Evolutionary conservation across 1,284 basidiomycete genomes (phyloP).

Genomic region (Inonotus hispidus): DNA sequence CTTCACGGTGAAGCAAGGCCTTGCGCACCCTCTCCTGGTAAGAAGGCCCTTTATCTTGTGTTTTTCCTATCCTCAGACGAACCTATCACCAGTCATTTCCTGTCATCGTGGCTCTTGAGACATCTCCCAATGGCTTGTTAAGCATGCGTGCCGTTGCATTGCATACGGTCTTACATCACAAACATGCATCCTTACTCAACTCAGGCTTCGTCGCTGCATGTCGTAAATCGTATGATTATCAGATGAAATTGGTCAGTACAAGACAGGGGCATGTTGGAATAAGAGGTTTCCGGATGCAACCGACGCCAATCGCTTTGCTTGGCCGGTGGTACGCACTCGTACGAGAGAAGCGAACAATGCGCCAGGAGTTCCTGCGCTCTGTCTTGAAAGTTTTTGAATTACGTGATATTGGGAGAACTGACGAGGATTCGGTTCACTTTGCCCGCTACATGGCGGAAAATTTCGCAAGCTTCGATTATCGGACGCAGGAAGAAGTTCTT

Average conservation of each 20-base stretch:
- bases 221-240: constrained; percentile 77
- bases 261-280: neutral
- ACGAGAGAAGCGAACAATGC: constrained; percentile 79
- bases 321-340: constrained; percentile 89
- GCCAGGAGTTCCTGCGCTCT: constrained; percentile 84
- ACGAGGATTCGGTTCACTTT: constrained; percentile 73
- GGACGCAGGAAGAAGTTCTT: constrained; percentile 89
- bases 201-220: constrained; percentile 80
- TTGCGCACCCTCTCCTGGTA: constrained; percentile 90
- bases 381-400: constrained; percentile 79
- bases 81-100: constrained; percentile 69
- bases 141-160: constrained; percentile 75
- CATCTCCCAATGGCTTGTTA: constrained; percentile 57
- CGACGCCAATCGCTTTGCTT: constrained; percentile 65
- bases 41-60: constrained; percentile 17
- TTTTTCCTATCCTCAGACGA: constrained; percentile 1
- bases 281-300: constrained; percentile 59
- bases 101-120: constrained; percentile 89
- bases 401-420: constrained; percentile 38
- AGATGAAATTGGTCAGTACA: constrained; percentile 49
- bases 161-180: constrained; percentile 79
- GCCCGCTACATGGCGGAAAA: constrained; percentile 93
- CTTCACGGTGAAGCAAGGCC: constrained; percentile 91
- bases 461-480: constrained; percentile 88
- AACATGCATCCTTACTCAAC: constrained; percentile 88